Percentiles rank a stretch among this genome's conserved stretches.
Conservation (phyloP, 495 filamentous ascomycete species). For the Aspergillus nidulans region DNA sequence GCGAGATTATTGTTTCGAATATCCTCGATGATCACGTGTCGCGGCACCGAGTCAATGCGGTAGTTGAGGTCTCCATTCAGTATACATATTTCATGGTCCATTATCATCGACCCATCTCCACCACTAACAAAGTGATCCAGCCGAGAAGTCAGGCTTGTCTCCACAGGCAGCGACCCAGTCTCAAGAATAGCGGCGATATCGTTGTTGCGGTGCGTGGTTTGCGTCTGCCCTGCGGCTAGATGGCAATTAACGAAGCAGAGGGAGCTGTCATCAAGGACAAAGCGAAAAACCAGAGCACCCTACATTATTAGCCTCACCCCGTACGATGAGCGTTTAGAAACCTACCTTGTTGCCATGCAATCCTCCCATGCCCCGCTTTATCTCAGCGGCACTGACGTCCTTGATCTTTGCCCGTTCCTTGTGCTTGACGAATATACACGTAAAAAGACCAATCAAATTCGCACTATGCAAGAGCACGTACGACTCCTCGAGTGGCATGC, state of each 20-base stretch:
- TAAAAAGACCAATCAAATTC: slow-evolving; percentile 90
- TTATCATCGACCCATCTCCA: slow-evolving; percentile 91
- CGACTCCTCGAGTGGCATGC: slow-evolving; percentile 70
- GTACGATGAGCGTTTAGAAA: not conserved
- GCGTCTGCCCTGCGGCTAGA: slow-evolving; percentile 87
- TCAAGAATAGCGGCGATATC: slow-evolving; percentile 91
- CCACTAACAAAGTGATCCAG: slow-evolving; percentile 79
- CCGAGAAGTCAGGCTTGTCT: slow-evolving; percentile 54
- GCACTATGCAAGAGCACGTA: slow-evolving; percentile 86
- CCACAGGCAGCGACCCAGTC: slow-evolving; percentile 61
- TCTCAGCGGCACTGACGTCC: slow-evolving; percentile 70
- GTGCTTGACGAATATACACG: slow-evolving; percentile 87
- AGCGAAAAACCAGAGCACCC: slow-evolving; percentile 87
- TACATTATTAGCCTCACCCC: slow-evolving; percentile 24
- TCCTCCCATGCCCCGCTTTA: slow-evolving; percentile 94
- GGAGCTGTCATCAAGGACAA: slow-evolving; percentile 85
- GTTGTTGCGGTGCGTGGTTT: slow-evolving; percentile 85
- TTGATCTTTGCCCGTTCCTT: slow-evolving; percentile 69
- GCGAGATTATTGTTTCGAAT: slow-evolving; percentile 71
- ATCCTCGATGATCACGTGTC: slow-evolving; percentile 82
- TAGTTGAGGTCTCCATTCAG: slow-evolving; percentile 97
- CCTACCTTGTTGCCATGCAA: slow-evolving; percentile 86
- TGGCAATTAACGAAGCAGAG: slow-evolving; percentile 98
- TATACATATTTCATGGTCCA: slow-evolving; percentile 95
- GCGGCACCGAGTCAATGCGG: slow-evolving; percentile 94